Base-by-base conservation (phyloP, 441 rosid species). In the Gossypium gossypioides region DNA sequence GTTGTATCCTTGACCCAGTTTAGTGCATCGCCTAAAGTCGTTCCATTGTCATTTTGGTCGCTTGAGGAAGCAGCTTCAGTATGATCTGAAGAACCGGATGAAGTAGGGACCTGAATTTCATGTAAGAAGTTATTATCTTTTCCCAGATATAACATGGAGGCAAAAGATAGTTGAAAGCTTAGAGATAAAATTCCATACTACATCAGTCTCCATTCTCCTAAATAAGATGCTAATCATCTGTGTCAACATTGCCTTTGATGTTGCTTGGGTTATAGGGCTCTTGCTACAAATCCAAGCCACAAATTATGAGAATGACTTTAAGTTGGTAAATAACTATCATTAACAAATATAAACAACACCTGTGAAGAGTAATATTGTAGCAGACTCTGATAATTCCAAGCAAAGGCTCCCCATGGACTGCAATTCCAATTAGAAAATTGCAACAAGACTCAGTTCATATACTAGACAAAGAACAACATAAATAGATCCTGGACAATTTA, bases 161-260 rank as follows among this genome's bases (percentile, higher is more conserved):
- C 16, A 71, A 16, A 24, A 46, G 12, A 58, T 40, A 58, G 27
- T 12, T 21, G 8, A 48, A 60, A 51, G 37, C 32, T 34, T 32
- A n/a, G n/a, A 48, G 18, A 16, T n/a, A 48, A 54, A 34, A 64
- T 51, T 37, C 51, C 62, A 19, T 19, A 95, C 98, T 84, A 81
- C 87, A 76, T 90, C 96, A 66, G 88, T 81, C 82, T 96, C 99
- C 99, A 96, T 96, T 84, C 98, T 93, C 81, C 97, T 84, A 84
- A 91, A 88, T 57, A 91, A 82, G 29, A 96, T 93, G 90, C 91
- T 89, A 76, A 96, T 88, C 97, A 93, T 96, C 83, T 96, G 99
- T 40, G 99, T 91, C 86, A 96, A 77, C 99, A 96, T 96, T 73
- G 99, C 99, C 85, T 93, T 96, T 40, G 99, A 91, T 27, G 99